Base-by-base conservation (phyloP, 306 rosid genomes). In the Gastrolobium bilobum region DNA sequence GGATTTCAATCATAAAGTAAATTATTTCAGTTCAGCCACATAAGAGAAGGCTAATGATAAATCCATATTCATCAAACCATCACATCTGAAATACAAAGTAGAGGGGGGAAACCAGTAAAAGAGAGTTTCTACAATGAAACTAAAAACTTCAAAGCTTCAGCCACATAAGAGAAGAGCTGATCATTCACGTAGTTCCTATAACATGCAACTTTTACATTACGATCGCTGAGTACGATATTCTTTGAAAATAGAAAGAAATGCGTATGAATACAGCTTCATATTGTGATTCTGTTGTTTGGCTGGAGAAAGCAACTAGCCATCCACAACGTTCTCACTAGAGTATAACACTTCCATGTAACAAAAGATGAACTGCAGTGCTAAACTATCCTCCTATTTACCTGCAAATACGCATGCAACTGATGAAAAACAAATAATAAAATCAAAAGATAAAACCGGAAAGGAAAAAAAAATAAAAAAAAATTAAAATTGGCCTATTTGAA, bases 251-350 rank as follows among this genome's bases (percentile, higher is more conserved):
- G 73, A 77, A 77, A 47, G 68, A 82, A 75, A 68, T 46, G 57
- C 87, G 15, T 69, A 77, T 71, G 70, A 71, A 77, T 76, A 85
- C 56, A 51, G 46, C 46, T 77, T 72, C 79, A 68, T 54, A 64
- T 51, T 35, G 69, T 72, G 84, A 82, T 80, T 84, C 67, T 62
- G 84, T 65, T 66, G 84, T 71, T 75, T 79, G 86, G 89, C 85
- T 66, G 84, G 73, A 82, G 61, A 85, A 77, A 80, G 75, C 30
- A 84, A 84, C 73, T 64, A 79, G 86, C 89, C 73, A 42, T 74
- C 73, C 62, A 69, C 58, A 69, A 58, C 81, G 15, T 76, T 54
- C 69, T 37, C 75, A 76, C 79, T 43, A 3, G 15, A 33, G 54
- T 70, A 51, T 64, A 81, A 58, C 15, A 57, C 82, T 80, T 73